phyloP scores from a whole-genome alignment of 2,329 filamentous ascomycete species.

The Fusarium piperis region DNA sequence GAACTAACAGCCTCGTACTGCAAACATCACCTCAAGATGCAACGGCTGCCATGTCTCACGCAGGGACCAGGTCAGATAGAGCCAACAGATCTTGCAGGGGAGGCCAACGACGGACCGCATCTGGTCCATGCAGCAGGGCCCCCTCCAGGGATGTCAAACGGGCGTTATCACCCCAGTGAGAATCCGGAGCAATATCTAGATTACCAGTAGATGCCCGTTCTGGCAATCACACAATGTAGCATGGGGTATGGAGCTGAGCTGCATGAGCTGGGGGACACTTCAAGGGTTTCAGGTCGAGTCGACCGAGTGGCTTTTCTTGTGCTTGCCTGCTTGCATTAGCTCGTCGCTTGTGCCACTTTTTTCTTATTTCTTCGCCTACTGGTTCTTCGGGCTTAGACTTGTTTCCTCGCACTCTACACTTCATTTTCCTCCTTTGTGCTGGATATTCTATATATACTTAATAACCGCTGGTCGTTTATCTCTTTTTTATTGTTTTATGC shows the following conservation, averaged over 20 bases:
- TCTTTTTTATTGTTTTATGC: not conserved
- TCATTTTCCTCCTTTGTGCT: not conserved
- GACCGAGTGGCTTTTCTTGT: not conserved
- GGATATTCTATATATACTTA: not conserved
- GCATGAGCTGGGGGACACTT: not conserved
- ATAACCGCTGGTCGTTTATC: not conserved
- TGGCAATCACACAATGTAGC: conserved; percentile 2
- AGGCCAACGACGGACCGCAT: not conserved
- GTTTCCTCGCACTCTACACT: not conserved
- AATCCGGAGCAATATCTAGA: conserved; percentile 10
- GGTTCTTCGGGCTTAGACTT: not conserved
- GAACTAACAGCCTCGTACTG: not conserved
- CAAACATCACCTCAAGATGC: not conserved
- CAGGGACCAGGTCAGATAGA: not conserved
- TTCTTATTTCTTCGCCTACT: not conserved
- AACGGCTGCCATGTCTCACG: not conserved
- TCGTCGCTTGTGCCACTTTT: not conserved
- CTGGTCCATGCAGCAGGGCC: not conserved
- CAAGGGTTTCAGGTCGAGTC: conserved; percentile 8
- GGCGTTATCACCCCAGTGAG: not conserved
- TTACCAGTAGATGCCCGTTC: not conserved
- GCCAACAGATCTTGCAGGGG: conserved; percentile 3
- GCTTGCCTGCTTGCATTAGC: not conserved
- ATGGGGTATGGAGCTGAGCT: not conserved
- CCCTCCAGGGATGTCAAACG: not conserved